Conservation (phyloP, 768 basidiomycete species). For the Termitomyces sp. region DNA sequence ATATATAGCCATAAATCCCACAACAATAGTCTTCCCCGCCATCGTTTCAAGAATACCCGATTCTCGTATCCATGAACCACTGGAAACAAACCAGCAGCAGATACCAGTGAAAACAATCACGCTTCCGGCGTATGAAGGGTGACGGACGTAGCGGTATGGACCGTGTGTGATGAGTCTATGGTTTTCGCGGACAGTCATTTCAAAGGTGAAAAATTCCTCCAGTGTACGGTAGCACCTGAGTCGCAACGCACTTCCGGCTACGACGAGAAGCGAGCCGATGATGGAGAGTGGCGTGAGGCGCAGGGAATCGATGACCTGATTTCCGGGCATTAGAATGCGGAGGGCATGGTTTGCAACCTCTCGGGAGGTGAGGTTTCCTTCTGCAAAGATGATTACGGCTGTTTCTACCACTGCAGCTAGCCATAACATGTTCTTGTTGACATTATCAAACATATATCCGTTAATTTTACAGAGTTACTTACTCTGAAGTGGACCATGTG, state of each 20-base stretch:
- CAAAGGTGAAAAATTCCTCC: constrained; percentile 32
- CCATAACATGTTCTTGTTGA: neutral
- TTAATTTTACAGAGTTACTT: neutral
- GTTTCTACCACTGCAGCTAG: neutral
- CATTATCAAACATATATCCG: neutral
- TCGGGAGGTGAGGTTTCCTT: neutral
- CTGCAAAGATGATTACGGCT: neutral
- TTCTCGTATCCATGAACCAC: neutral
- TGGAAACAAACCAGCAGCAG: neutral
- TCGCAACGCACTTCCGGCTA: constrained; percentile 28
- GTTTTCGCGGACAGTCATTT: neutral
- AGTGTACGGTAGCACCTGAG: constrained; percentile 28
- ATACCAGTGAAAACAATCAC: neutral
- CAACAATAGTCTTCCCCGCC: neutral
- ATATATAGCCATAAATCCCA: neutral
- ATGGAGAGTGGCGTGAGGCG: constrained; percentile 21
- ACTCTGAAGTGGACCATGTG: neutral
- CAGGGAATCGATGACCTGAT: neutral
- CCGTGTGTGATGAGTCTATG: neutral
- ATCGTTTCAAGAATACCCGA: neutral
- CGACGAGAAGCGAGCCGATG: constrained; percentile 20
- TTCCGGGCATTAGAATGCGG: neutral
- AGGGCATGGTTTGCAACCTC: neutral
- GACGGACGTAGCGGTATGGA: neutral
- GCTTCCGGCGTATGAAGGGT: neutral